Evolutionary conservation across 352 stramenopile genomes (phyloP).

Genomic region (Phytophthora tentaculata): DNA sequence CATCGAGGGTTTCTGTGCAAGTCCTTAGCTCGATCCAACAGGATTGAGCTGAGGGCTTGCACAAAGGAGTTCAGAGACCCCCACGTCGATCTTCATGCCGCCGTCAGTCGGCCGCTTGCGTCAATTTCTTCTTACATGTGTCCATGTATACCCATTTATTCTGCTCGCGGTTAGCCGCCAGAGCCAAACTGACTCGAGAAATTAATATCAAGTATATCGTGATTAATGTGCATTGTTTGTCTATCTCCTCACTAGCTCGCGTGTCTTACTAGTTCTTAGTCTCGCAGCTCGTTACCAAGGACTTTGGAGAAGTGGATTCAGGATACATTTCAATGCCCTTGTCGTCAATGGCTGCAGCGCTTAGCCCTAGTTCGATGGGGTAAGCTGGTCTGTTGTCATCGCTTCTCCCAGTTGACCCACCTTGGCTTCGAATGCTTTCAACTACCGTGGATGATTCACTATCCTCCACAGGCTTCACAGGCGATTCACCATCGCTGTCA

Average conservation of each 20-base stretch:
- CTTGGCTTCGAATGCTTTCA: not conserved
- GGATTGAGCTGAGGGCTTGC: conserved; percentile 52
- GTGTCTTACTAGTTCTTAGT: not conserved
- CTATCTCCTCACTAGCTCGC: not conserved
- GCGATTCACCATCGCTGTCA: conserved; percentile 22
- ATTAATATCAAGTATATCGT: conserved; percentile 32
- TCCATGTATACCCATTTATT: conserved; percentile 31
- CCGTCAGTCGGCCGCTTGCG: conserved; percentile 41
- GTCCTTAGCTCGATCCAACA: conserved; percentile 52
- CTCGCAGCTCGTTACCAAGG: not conserved
- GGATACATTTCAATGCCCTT: not conserved
- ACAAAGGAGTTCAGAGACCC: conserved; percentile 46
- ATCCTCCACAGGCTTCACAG: conserved; percentile 5
- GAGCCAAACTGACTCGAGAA: conserved; percentile 36
- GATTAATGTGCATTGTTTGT: conserved; percentile 15
- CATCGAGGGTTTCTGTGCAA: conserved; percentile 91
- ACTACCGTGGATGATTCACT: not conserved
- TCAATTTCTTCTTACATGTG: conserved; percentile 27
- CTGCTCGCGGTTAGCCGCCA: conserved; percentile 4
- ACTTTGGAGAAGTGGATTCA: not conserved
- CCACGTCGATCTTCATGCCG: conserved; percentile 25
- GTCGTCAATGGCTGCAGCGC: not conserved
- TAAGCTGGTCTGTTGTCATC: not conserved
- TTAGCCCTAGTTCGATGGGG: not conserved
- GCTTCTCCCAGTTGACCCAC: not conserved